A percentile compares a stretch with the other conserved stretches of the same genome.
phyloP scores from a whole-genome alignment of 23 red algal species.

The Pyropia haitanensis region DNA sequence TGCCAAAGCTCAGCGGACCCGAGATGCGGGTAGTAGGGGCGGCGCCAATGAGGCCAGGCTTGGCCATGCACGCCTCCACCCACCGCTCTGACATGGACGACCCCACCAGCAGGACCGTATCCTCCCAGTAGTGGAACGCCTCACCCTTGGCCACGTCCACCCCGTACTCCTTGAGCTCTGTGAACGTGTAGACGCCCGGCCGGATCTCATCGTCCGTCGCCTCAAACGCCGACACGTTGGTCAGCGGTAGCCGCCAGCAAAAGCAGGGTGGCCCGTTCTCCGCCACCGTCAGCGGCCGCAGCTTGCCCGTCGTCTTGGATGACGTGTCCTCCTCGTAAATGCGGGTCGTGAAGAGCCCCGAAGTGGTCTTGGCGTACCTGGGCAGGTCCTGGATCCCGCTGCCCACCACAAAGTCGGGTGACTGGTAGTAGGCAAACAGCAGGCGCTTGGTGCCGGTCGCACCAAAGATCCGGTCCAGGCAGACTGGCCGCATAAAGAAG shows the following conservation, averaged over 20 bases:
- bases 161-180: slow-evolving; percentile 30
- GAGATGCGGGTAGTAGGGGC: slow-evolving; percentile 18
- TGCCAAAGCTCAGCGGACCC: slow-evolving; percentile 12
- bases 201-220: slow-evolving; percentile 10
- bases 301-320: no score
- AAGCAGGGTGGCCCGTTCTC: slow-evolving; percentile 8
- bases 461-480: no score
- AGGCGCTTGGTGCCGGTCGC: no score
- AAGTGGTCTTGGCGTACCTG: no score
- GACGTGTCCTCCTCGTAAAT: no score
- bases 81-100: slow-evolving; percentile 26
- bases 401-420: no score
- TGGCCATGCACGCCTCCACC: slow-evolving; percentile 34
- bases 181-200: slow-evolving; percentile 29
- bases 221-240: slow-evolving; percentile 5
- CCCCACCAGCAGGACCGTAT: slow-evolving; percentile 10
- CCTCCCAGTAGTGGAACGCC: slow-evolving; percentile 25
- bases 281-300: no score
- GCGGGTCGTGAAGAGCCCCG: no score
- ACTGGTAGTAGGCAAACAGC: no score
- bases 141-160: slow-evolving; percentile 33
- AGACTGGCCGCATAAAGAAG: no score
- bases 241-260: slow-evolving; percentile 45
- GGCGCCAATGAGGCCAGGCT: slow-evolving; percentile 34
- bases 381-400: no score